phyloP scores from a whole-genome alignment of 495 filamentous ascomycete species.

The Aspergillus carlsbadensis region DNA sequence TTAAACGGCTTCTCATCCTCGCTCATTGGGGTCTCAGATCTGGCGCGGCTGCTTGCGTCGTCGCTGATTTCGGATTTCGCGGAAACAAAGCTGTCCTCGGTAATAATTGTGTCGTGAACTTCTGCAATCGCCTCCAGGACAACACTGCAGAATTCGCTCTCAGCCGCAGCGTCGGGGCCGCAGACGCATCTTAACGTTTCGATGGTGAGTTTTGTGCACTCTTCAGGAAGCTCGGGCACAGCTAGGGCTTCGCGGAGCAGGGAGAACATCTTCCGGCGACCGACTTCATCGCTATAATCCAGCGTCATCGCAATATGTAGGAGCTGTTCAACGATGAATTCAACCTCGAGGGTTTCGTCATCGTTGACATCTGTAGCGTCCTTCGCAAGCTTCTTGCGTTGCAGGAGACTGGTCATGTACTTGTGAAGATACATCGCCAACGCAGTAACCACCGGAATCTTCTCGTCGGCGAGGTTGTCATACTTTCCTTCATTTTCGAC shows the following conservation, averaged over 20 bases:
- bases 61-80: conserved; percentile 80
- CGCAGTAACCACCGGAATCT: conserved; percentile 90
- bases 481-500: conserved; percentile 66
- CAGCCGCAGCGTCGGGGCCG: conserved; percentile 71
- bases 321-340: conserved; percentile 94
- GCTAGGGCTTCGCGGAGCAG: conserved; percentile 81
- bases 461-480: conserved; percentile 76
- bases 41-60: conserved; percentile 46
- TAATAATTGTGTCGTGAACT: conserved; percentile 84
- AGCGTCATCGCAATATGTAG: conserved; percentile 87
- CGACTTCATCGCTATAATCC: conserved; percentile 94
- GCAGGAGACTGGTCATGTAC: conserved; percentile 73
- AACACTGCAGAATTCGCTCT: conserved; percentile 90
- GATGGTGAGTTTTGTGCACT: conserved; percentile 84
- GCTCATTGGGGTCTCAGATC: conserved; percentile 44
- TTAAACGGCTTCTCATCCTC: conserved; percentile 49
- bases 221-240: conserved; percentile 84
- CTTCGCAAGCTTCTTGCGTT: conserved; percentile 56
- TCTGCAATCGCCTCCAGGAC: conserved; percentile 93
- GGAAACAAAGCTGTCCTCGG: conserved; percentile 87
- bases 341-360: conserved; percentile 77
- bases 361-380: conserved; percentile 65
- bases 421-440: conserved; percentile 79
- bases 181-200: conserved; percentile 80
- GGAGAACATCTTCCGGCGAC: conserved; percentile 90